Conservation (phyloP, 768 basidiomycete genomes). For the Hericium erinaceus region DNA sequence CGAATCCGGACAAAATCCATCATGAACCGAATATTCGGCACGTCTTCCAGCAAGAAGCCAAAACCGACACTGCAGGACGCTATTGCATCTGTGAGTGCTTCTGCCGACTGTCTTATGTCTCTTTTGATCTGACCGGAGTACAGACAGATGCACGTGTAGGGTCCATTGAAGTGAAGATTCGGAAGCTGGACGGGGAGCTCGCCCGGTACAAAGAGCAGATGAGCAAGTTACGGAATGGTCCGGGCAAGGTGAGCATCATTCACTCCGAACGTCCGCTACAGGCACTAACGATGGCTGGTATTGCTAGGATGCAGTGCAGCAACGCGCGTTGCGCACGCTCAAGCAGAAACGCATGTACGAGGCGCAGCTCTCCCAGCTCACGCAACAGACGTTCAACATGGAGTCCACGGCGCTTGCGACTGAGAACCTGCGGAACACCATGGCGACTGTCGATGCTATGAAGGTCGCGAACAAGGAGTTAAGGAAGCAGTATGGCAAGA, state of each 20-base stretch:
- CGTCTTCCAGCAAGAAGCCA: conserved; percentile 68
- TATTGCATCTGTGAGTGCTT: conserved; percentile 64
- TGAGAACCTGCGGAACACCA: conserved; percentile 97
- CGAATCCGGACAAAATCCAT: background rate
- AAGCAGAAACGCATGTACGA: conserved; percentile 98
- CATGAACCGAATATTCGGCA: conserved; percentile 85
- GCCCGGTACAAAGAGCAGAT: conserved; percentile 92
- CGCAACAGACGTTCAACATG: conserved; percentile 98
- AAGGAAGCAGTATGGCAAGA: conserved; percentile 93
- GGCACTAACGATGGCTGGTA: background rate
- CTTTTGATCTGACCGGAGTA: background rate
- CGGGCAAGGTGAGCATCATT: conserved; percentile 69
- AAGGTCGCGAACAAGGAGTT: conserved; percentile 92
- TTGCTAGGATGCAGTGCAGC: conserved; percentile 76
- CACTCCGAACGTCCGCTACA: background rate
- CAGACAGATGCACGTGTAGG: conserved; percentile 84
- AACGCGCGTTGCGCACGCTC: conserved; percentile 85
- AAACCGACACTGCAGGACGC: conserved; percentile 86
- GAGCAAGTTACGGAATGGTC: conserved; percentile 85
- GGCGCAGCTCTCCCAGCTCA: conserved; percentile 77
- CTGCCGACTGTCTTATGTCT: background rate
- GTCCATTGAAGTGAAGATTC: conserved; percentile 92
- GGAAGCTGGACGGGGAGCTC: conserved; percentile 92
- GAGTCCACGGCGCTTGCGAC: conserved; percentile 91
- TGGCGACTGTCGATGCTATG: conserved; percentile 98